Base-by-base conservation (phyloP, 2,329 filamentous ascomycete genomes). In the Aspergillus caelatus region DNA sequence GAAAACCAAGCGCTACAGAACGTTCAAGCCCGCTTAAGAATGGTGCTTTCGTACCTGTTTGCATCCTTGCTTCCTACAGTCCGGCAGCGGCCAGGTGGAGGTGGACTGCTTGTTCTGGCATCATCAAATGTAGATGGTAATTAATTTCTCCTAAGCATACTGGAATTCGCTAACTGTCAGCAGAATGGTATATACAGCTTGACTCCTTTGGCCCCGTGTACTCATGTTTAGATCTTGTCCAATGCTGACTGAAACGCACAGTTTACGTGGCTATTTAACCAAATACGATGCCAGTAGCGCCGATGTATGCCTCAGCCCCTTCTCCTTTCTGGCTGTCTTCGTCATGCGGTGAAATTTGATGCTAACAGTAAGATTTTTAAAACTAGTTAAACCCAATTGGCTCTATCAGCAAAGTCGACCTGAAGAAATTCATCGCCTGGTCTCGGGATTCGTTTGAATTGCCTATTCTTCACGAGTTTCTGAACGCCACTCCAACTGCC, bases 361-460 rank as follows among this genome's bases (percentile, higher is more conserved):
- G 58, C 50, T 59, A 64, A 65, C 57, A 46, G 7, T 28, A 46
- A 62, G 9, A 21, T 11, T 7, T 52, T 10, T 45, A 3, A 36
- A 54, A 21, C 19, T 56, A 72, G 78, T 77, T 74, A 36, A 78
- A 76, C 63, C 77, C 74, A 9, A 79, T 79, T 62, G 79, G 82
- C 28, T 77, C 77, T 12, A 86, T 88, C 62, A 83, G 81, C 62
- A 93, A 92, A 75, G 86, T 82, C 2, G 91, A 93, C 69, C 79
- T 92, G 1, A 91, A 91, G 74, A 78, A 84, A 11, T 93, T 94
- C 78, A 90, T 93, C 63, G 79, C 78, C n/a, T 93, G 86, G 83
- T 85, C 88, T 2, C 76, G 81, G 58, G 78, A 74, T 21, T 78
- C 83, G 41, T 92, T 91, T 71, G 75, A 84, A 6, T 77, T 94